A percentile compares a stretch with the other conserved stretches of the same genome.
Evolutionary conservation across 2,329 filamentous ascomycete genomes (phyloP).

Genomic region (Scolecobasidium constrictum): DNA sequence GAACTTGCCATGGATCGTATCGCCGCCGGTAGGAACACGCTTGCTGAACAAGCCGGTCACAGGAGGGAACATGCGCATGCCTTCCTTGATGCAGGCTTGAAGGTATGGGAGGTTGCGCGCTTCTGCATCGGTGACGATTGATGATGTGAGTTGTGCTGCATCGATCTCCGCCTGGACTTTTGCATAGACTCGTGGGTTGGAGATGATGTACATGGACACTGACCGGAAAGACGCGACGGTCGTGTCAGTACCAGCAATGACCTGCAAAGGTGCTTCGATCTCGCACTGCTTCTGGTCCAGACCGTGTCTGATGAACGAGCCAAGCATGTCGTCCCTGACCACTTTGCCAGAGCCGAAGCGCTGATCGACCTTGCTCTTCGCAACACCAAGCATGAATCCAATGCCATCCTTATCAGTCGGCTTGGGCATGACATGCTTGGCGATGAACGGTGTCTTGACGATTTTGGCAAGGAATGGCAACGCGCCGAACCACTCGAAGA

Average conservation of each 20-base stretch:
- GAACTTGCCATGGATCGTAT: constrained; percentile 6
- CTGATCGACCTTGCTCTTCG: constrained; percentile 23
- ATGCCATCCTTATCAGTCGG: constrained; percentile 11
- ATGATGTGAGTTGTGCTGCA: constrained; percentile 15
- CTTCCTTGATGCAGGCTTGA: constrained; percentile 43
- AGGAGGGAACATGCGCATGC: constrained; percentile 36
- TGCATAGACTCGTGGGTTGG: constrained; percentile 34
- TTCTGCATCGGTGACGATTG: constrained; percentile 15
- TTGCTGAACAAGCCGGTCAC: constrained; percentile 38
- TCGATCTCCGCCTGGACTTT: constrained; percentile 38
- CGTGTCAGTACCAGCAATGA: constrained; percentile 46
- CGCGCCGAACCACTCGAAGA: constrained; percentile 7
- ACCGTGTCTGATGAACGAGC: constrained; percentile 38
- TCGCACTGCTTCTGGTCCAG: constrained; percentile 25
- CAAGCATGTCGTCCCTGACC: constrained; percentile 40
- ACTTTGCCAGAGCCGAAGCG: constrained; percentile 33
- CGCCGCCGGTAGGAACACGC: constrained; percentile 14
- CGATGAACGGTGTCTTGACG: constrained; percentile 5
- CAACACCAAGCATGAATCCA: constrained; percentile 11
- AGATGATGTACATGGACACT: constrained; percentile 42
- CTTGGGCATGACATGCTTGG: constrained; percentile 7
- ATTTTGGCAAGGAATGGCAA: constrained; percentile 3
- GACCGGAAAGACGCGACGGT: constrained; percentile 44
- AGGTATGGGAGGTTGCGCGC: constrained; percentile 38
- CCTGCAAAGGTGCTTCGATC: constrained; percentile 10